phyloP scores from a whole-genome alignment of 169 alveolate species.

The Eimeria sp. region DNA sequence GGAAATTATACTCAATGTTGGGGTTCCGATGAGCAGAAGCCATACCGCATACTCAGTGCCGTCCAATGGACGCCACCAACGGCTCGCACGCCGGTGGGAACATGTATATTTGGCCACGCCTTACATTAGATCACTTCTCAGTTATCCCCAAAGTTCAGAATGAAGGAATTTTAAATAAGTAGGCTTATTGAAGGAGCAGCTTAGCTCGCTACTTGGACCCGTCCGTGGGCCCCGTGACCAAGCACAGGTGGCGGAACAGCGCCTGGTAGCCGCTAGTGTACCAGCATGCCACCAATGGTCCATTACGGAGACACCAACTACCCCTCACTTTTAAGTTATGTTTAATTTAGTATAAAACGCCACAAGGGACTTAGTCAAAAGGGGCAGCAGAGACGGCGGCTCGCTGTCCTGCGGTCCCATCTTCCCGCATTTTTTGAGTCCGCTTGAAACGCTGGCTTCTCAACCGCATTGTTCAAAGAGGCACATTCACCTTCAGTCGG shows the following conservation, averaged over 20 bases:
- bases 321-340: not conserved
- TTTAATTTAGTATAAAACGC: not conserved
- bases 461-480: not conserved
- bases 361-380: not conserved
- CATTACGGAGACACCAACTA: slow-evolving; percentile 42
- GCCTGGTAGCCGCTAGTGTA: slow-evolving; percentile 59
- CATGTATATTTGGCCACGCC: not conserved
- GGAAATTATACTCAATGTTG: not conserved
- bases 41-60: not conserved
- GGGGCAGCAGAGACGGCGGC: slow-evolving; percentile 66
- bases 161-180: not conserved
- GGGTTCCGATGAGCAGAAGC: not conserved
- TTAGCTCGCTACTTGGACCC: not conserved
- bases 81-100: not conserved
- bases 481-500: not conserved
- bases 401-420: slow-evolving; percentile 39
- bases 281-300: slow-evolving; percentile 74
- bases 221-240: slow-evolving; percentile 55
- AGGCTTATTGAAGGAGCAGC: not conserved
- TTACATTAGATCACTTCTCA: not conserved
- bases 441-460: slow-evolving; percentile 23
- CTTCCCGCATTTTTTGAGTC: slow-evolving; percentile 11
- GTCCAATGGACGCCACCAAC: slow-evolving; percentile 16
- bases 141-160: not conserved
- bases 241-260: slow-evolving; percentile 40